A percentile compares a stretch with the other conserved stretches of the same genome.
Conservation (phyloP, 2,329 filamentous ascomycete species). For the Pestalotiopsis sp. region DNA sequence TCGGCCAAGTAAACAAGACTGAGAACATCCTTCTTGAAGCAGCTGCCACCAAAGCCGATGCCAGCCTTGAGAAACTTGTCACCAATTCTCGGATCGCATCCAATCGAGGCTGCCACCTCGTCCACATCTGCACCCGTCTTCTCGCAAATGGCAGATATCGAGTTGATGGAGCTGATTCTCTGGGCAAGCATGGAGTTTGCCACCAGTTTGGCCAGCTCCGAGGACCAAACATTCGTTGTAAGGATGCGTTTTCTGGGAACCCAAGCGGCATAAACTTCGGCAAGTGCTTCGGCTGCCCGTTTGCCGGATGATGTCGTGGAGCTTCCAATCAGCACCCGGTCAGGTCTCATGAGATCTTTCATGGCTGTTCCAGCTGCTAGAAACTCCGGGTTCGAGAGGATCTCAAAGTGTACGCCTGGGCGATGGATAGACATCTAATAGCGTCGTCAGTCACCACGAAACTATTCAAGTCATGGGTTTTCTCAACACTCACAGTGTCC, state of each 20-base stretch:
- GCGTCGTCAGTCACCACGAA: neutral
- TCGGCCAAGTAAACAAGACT: slow-evolving; percentile 75
- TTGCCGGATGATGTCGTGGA: slow-evolving; percentile 61
- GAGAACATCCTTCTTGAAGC: slow-evolving; percentile 81
- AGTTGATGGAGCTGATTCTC: slow-evolving; percentile 80
- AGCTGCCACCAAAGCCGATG: slow-evolving; percentile 78
- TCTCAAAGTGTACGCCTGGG: slow-evolving; percentile 69
- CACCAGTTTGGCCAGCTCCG: slow-evolving; percentile 77
- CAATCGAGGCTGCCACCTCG: slow-evolving; percentile 69
- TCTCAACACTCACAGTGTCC: slow-evolving; percentile 57
- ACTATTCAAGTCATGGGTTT: neutral
- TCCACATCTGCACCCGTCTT: slow-evolving; percentile 75
- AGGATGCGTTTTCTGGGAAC: slow-evolving; percentile 68
- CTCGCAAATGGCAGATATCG: slow-evolving; percentile 79
- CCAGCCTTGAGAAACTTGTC: slow-evolving; percentile 73
- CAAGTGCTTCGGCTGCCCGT: slow-evolving; percentile 64
- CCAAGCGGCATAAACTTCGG: slow-evolving; percentile 71
- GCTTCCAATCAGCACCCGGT: slow-evolving; percentile 76
- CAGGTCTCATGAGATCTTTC: slow-evolving; percentile 69
- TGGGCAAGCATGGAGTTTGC: slow-evolving; percentile 82
- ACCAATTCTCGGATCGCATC: slow-evolving; percentile 73
- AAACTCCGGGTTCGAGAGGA: slow-evolving; percentile 83
- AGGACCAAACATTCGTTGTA: slow-evolving; percentile 75
- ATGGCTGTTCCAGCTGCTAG: slow-evolving; percentile 78
- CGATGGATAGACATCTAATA: slow-evolving; percentile 58